Evolutionary conservation across 1,284 basidiomycete species (phyloP).

Genomic region (Boletus sp.): DNA sequence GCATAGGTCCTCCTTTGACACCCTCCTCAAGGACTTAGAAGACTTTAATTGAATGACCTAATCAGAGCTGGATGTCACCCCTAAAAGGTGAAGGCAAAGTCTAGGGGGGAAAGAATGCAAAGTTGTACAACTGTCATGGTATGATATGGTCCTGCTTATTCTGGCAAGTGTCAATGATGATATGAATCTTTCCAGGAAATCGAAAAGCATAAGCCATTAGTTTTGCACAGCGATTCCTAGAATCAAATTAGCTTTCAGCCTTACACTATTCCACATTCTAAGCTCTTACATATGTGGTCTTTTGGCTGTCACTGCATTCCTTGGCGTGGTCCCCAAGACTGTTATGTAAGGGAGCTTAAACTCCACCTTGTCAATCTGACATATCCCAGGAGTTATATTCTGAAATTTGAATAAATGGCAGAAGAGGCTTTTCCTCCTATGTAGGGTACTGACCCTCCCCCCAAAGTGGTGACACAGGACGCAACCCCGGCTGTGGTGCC

Average conservation of each 20-base stretch:
- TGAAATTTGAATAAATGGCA: conserved; percentile 12
- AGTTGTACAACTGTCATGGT: conserved; percentile 5
- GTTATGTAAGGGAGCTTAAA: conserved; percentile 8
- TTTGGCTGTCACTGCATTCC: conserved; percentile 5
- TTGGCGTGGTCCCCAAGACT: conserved; percentile 11
- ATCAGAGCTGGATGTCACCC: neutral
- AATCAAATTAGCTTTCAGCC: neutral
- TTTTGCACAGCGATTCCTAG: neutral
- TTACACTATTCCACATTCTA: neutral
- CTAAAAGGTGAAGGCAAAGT: conserved; percentile 5
- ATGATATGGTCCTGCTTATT: neutral
- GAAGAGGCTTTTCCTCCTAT: conserved; percentile 14
- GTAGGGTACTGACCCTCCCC: neutral
- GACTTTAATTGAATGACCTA: conserved; percentile 7
- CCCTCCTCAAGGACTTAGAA: conserved; percentile 15
- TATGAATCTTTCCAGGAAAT: conserved; percentile 8
- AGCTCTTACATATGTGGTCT: conserved; percentile 3
- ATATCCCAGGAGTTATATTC: conserved; percentile 12
- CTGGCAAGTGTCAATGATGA: neutral
- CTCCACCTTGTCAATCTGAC: neutral
- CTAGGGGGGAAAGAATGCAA: neutral
- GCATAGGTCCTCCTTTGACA: conserved; percentile 20
- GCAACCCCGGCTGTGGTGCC: neutral
- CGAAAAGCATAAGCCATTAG: conserved; percentile 11
- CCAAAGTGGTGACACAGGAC: neutral